A percentile compares a stretch with the other conserved stretches of the same genome.
Conservation (phyloP, 2,329 filamentous ascomycete species). For the Trichothecium roseum region DNA sequence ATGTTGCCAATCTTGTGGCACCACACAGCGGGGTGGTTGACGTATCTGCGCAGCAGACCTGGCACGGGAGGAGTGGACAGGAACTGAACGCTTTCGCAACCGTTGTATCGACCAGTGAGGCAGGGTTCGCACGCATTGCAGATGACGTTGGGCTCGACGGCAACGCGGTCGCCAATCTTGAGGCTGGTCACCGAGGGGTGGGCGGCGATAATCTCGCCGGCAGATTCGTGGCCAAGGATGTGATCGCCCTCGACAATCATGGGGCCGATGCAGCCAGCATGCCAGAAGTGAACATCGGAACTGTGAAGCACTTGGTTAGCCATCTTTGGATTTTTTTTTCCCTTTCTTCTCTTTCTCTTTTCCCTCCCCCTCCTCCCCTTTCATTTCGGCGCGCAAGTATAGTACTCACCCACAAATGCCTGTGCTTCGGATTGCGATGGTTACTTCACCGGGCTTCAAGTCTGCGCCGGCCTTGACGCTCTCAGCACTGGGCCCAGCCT, state of each 20-base stretch:
- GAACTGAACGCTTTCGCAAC: conserved; percentile 78
- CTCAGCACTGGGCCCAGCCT: conserved; percentile 66
- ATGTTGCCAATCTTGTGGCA: conserved; percentile 94
- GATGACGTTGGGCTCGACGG: conserved; percentile 88
- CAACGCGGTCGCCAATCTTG: conserved; percentile 80
- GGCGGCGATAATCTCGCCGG: conserved; percentile 71
- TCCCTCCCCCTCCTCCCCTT: too few relatives aligned
- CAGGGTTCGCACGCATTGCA: conserved; percentile 87
- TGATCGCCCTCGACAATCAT: conserved; percentile 88
- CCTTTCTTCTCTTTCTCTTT: too few relatives aligned
- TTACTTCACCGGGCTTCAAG: conserved; percentile 74
- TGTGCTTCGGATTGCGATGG: conserved; percentile 81
- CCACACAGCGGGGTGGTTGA: conserved; percentile 90
- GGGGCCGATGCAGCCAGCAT: conserved; percentile 85
- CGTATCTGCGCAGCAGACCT: conserved; percentile 80
- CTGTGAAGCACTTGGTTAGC: conserved; percentile 30
- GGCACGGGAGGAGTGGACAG: conserved; percentile 83
- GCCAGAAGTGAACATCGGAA: conserved; percentile 96
- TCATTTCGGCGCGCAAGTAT: too few relatives aligned
- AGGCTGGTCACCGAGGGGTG: conserved; percentile 71
- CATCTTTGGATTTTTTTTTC: too few relatives aligned
- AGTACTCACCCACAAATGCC: conserved; percentile 81
- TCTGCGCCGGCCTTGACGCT: conserved; percentile 57
- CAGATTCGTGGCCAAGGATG: conserved; percentile 89
- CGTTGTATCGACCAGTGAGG: conserved; percentile 88